Percentiles rank a stretch among this genome's conserved stretches.
Evolutionary conservation across 805 yeast genomes (phyloP).

Genomic region (Kluyveromyces wickerhamii): DNA sequence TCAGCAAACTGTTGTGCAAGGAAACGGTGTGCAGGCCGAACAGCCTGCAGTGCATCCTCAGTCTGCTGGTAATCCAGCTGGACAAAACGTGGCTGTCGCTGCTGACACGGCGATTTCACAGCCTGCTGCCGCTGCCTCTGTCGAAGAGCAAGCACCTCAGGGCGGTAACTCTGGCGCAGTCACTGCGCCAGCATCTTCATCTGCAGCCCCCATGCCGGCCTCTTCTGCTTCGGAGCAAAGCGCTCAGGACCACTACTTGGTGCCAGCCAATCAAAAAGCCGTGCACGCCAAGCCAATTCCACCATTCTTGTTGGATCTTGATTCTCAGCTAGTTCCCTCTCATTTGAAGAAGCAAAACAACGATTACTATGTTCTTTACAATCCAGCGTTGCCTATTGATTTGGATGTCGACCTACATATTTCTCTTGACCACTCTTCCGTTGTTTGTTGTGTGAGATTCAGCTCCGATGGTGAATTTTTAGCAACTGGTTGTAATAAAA

Average conservation of each 20-base stretch:
- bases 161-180: slow-evolving; percentile 12
- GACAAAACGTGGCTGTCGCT: slow-evolving; percentile 1
- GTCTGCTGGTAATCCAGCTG: neutral
- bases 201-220: slow-evolving; percentile 25
- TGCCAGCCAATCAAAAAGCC: slow-evolving; percentile 34
- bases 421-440: slow-evolving; percentile 86
- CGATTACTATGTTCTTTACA: slow-evolving; percentile 83
- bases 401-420: slow-evolving; percentile 85
- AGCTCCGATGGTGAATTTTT: slow-evolving; percentile 83
- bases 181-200: slow-evolving; percentile 9
- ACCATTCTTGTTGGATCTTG: slow-evolving; percentile 72
- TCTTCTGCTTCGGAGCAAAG: slow-evolving; percentile 15
- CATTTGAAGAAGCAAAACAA: slow-evolving; percentile 72
- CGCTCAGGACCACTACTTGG: slow-evolving; percentile 29
- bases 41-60: slow-evolving; percentile 1
- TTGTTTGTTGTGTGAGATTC: slow-evolving; percentile 94
- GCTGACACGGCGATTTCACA: too few species aligned
- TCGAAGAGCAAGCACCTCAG: slow-evolving; percentile 11
- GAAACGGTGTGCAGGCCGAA: slow-evolving; percentile 16
- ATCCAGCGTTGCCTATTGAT: slow-evolving; percentile 70
- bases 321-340: slow-evolving; percentile 66
- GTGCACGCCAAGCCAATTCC: slow-evolving; percentile 68
- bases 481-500: slow-evolving; percentile 95
- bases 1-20: slow-evolving; percentile 19
- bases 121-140: slow-evolving; percentile 10